phyloP scores from a whole-genome alignment of 306 rosid species.

The Sophora flavescens region DNA sequence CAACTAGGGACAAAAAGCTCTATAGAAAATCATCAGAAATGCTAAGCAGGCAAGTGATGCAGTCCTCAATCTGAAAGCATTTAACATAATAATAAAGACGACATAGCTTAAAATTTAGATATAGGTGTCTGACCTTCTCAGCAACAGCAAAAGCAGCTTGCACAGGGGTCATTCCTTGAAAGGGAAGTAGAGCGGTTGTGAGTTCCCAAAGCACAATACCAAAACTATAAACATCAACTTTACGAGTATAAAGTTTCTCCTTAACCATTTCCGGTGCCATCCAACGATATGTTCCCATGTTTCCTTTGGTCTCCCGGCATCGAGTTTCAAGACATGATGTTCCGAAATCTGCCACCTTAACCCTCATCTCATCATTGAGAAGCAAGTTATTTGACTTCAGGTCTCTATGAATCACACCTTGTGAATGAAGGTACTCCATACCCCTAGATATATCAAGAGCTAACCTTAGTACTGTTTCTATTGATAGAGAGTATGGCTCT shows the following conservation, averaged over 20 bases:
- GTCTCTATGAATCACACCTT: conserved; percentile 97
- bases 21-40: neutral
- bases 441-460: conserved; percentile 98
- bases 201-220: conserved; percentile 99
- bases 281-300: conserved; percentile 98
- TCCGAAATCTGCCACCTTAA: conserved; percentile 96
- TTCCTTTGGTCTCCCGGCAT: conserved; percentile 90
- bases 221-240: conserved; percentile 95
- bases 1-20: neutral
- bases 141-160: conserved; percentile 99
- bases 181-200: conserved; percentile 90
- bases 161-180: conserved; percentile 99
- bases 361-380: conserved; percentile 97
- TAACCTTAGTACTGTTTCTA: conserved; percentile 85
- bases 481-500: conserved; percentile 95
- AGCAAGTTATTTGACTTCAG: conserved; percentile 92
- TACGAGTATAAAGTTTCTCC: conserved; percentile 85
- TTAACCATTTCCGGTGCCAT: conserved; percentile 99
- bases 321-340: conserved; percentile 95
- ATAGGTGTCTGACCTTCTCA: conserved; percentile 74
- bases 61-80: neutral
- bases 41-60: conserved; percentile 1
- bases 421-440: conserved; percentile 97
- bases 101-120: neutral
- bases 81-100: neutral